Percentiles rank a stretch among this genome's conserved stretches.
phyloP scores from a whole-genome alignment of 202 grass and related monocot genomes.

The Dendrocalamus latiflorus region DNA sequence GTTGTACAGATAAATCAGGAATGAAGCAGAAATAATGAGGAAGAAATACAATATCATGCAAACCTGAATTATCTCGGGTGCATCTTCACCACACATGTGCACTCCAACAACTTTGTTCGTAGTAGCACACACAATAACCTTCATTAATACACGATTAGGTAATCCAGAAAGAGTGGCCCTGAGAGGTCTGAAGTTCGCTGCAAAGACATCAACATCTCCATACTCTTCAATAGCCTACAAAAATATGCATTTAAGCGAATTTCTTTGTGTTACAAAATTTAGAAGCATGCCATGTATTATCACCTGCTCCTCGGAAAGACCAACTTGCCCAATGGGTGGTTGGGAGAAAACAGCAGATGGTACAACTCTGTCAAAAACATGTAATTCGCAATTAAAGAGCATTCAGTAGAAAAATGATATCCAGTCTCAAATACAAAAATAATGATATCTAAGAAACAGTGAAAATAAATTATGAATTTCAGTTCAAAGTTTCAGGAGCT shows the following conservation, averaged over 20 bases:
- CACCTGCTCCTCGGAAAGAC: slow-evolving; percentile 86
- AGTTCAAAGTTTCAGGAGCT: not conserved
- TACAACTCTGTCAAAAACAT: slow-evolving; percentile 55
- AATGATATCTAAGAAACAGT: not conserved
- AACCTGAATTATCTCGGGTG: too few relatives aligned
- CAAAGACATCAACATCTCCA: slow-evolving; percentile 67
- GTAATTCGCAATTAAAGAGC: not conserved
- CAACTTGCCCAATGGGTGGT: slow-evolving; percentile 85
- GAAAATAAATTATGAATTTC: slow-evolving; percentile 18
- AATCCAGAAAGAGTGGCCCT: too few relatives aligned
- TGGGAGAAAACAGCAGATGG: slow-evolving; percentile 93
- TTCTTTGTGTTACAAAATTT: slow-evolving; percentile 16
- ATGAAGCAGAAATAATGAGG: too few relatives aligned
- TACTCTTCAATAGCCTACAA: slow-evolving; percentile 67
- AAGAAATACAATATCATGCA: too few relatives aligned
- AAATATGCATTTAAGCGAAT: slow-evolving; percentile 13
- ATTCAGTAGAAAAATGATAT: not conserved
- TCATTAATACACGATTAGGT: too few relatives aligned
- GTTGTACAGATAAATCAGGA: too few relatives aligned
- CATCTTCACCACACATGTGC: too few relatives aligned
- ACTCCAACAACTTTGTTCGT: too few relatives aligned
- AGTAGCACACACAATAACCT: too few relatives aligned
- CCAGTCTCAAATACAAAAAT: not conserved
- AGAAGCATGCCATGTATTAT: slow-evolving; percentile 3
- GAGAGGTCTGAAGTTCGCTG: slow-evolving; percentile 86